A percentile compares a stretch with the other conserved stretches of the same genome.
phyloP scores from a whole-genome alignment of 1,139 yeast species.

The Yamadazyma kanchanaburiensis region DNA sequence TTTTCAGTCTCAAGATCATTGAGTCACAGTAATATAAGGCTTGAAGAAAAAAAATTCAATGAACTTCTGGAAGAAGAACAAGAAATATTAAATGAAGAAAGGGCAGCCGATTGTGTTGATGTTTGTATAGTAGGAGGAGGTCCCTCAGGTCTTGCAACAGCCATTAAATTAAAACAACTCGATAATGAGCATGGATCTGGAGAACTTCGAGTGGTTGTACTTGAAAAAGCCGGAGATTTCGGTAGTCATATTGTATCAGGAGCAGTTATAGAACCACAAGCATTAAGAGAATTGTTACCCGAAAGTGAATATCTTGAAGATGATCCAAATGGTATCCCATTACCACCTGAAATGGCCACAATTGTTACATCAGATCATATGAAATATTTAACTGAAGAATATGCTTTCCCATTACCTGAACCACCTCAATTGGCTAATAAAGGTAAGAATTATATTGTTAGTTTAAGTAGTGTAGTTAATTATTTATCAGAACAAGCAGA shows the following conservation, averaged over 20 bases:
- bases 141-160: slow-evolving; percentile 95
- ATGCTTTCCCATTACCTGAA: slow-evolving; percentile 74
- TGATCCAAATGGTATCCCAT: slow-evolving; percentile 59
- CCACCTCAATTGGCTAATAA: slow-evolving; percentile 88
- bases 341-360: slow-evolving; percentile 74
- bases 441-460: slow-evolving; percentile 80
- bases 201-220: slow-evolving; percentile 75
- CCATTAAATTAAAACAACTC: slow-evolving; percentile 80
- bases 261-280: slow-evolving; percentile 88
- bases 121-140: slow-evolving; percentile 98
- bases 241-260: slow-evolving; percentile 93
- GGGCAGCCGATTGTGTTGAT: slow-evolving; percentile 84
- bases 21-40: slow-evolving; percentile 1
- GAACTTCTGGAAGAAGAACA: slow-evolving; percentile 8
- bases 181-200: slow-evolving; percentile 68
- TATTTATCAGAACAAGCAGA: slow-evolving; percentile 87
- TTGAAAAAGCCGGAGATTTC: slow-evolving; percentile 90
- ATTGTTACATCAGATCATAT: slow-evolving; percentile 67
- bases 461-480: slow-evolving; percentile 77
- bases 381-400: slow-evolving; percentile 59
- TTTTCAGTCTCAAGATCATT: slow-evolving; percentile 4
- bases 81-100: slow-evolving; percentile 46
- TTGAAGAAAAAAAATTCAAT: slow-evolving; percentile 2
- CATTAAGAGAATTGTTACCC: slow-evolving; percentile 82
- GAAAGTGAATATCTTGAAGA: slow-evolving; percentile 52